Evolutionary conservation across 202 grass and related monocot species (phyloP), one percentile per base, ranked within the genome.

Genomic region (Zizania palustris): DNA sequence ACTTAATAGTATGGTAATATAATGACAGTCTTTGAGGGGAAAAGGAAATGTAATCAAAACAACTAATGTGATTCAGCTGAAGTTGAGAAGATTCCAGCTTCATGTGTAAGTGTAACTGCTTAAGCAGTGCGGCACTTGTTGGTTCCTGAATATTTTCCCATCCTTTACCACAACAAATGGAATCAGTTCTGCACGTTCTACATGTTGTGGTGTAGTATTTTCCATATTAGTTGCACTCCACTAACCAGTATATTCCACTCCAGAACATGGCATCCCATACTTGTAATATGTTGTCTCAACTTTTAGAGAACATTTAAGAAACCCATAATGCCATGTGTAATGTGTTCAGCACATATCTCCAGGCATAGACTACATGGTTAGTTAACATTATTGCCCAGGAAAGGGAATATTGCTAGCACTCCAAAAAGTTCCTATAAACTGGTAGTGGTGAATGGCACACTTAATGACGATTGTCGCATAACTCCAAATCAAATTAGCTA

Each of bases 231-330:
- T 69, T 83, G 43, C 42, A 68, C 33, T 60, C 34, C 63, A 50
- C 40, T 75, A 50, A 71, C 44, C 56, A 75, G 18, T 14, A 75
- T 36, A 75, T 75, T 83, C 63, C 14, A 11, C 49, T 37, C 49
- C 12, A 50, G 14, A 60, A 60, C 48, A 83, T 49, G 34, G 33
- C 34, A 75, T 22, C 51, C n/a, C 72, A 68, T 65, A 46, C 39
- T 0, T 70, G 39, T 62, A 63, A 41, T 54, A 71, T 65, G 54
- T 77, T 67, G 6, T 70, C 20, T 68, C 70, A 71, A 39, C 38
- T 45, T 14, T 28, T 54, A 49, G 60, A 78, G 42, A 72, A 45
- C 15, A 65, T 60, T 15, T 74, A 55, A 7, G 51, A 20, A 55
- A 55, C n/a, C 49, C 1, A 51, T 55, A 55, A 55, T 19, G 51